phyloP scores from a whole-genome alignment of 225 moss, liverwort and hornwort species.

The Antitrichia curtipendula region DNA sequence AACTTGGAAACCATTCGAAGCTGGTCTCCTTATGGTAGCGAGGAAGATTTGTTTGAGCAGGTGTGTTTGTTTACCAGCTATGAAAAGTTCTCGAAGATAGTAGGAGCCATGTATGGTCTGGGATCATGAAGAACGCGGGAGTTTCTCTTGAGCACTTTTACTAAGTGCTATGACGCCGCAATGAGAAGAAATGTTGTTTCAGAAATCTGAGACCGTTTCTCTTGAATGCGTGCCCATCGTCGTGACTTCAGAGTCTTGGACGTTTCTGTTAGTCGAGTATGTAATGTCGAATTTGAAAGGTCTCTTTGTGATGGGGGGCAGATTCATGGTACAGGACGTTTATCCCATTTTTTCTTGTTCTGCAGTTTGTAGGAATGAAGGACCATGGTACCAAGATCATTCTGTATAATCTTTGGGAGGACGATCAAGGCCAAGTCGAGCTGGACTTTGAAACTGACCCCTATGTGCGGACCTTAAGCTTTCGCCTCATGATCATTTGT shows the following conservation, averaged over 20 bases:
- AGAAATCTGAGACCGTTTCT: neutral
- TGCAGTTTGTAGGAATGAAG: constrained; percentile 50
- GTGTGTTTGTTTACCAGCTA: neutral
- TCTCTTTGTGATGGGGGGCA: neutral
- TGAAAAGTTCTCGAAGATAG: neutral
- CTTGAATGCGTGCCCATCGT: neutral
- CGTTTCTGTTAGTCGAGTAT: neutral
- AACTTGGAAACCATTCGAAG: constrained; percentile 42
- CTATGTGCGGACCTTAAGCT: constrained; percentile 7
- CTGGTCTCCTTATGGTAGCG: constrained; percentile 62
- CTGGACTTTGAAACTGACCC: constrained; percentile 70
- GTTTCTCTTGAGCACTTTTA: no score
- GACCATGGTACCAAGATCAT: constrained; percentile 68
- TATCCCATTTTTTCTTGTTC: neutral
- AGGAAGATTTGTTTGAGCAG: constrained; percentile 54
- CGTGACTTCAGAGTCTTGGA: neutral
- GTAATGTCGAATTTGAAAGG: neutral
- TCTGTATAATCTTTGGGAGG: constrained; percentile 78
- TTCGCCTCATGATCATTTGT: neutral
- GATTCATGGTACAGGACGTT: neutral
- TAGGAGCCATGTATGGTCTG: neutral
- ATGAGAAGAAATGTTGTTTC: neutral
- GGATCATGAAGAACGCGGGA: neutral
- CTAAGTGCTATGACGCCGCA: neutral
- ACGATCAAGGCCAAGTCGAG: constrained; percentile 69